phyloP scores from a whole-genome alignment of 2,329 filamentous ascomycete genomes.

The Cryoendolithus antarcticus region DNA sequence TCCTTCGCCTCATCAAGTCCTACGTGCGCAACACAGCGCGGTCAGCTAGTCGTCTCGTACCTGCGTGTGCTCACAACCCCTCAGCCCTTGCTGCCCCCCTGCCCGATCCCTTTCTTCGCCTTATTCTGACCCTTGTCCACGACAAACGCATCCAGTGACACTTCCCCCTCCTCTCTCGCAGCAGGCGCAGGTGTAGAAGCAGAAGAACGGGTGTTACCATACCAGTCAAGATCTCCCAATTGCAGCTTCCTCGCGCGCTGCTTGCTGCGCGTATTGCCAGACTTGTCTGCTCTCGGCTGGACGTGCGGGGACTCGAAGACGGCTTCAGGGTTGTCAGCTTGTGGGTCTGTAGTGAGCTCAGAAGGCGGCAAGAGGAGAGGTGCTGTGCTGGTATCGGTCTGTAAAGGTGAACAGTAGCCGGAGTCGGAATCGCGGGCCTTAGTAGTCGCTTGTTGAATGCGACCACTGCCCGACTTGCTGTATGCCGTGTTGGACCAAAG shows the following conservation, averaged over 20 bases:
- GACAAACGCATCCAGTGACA: slow-evolving; percentile 18
- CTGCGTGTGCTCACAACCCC: no score
- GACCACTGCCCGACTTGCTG: slow-evolving; percentile 3
- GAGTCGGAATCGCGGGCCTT: background rate
- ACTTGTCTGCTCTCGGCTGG: slow-evolving; percentile 41
- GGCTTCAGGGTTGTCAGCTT: slow-evolving; percentile 9
- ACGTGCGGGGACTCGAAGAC: slow-evolving; percentile 25
- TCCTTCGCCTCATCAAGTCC: background rate
- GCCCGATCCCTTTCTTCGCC: slow-evolving; percentile 3
- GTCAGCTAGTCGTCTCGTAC: slow-evolving; percentile 11
- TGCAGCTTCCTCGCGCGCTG: slow-evolving; percentile 85
- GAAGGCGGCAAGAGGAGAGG: slow-evolving; percentile 1
- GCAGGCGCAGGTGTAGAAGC: slow-evolving; percentile 7
- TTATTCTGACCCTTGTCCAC: slow-evolving; percentile 13
- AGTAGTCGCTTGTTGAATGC: slow-evolving; percentile 3
- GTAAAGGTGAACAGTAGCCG: slow-evolving; percentile 1
- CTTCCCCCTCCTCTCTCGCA: background rate
- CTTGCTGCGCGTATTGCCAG: slow-evolving; percentile 53
- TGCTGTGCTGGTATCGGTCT: background rate
- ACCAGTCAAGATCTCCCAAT: slow-evolving; percentile 97
- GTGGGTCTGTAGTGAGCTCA: background rate
- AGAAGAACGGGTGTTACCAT: slow-evolving; percentile 23
- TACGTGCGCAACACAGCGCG: background rate
- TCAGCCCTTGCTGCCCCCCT: no score
- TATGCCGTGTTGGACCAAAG: slow-evolving; percentile 7